Conservation (phyloP, 2,329 filamentous ascomycete species). For the Alternaria metachromatica region DNA sequence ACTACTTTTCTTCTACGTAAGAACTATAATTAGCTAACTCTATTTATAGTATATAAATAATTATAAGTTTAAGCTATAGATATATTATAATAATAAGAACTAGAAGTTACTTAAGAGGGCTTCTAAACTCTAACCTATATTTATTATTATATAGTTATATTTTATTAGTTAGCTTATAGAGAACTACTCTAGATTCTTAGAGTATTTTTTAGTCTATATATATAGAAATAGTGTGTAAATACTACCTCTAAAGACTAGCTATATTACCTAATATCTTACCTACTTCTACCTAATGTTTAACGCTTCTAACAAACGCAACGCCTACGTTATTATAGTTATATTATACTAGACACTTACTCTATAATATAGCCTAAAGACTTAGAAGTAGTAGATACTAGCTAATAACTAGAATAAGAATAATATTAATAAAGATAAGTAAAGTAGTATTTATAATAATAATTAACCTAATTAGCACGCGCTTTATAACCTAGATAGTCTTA, state of each 20-base stretch:
- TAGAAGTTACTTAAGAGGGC: not conserved
- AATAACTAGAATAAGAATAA: not conserved
- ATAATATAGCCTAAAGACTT: not conserved
- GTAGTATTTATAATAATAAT: not conserved
- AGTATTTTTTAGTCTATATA: not conserved
- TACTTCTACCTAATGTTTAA: not conserved
- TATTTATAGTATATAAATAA: not conserved
- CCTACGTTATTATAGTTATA: not conserved
- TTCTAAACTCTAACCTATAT: not conserved
- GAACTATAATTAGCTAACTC: too few species aligned
- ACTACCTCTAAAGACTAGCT: too few species aligned
- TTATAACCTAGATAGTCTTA: not conserved
- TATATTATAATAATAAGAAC: not conserved
- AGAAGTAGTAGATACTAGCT: not conserved
- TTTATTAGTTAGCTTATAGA: not conserved
- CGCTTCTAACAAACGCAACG: not conserved
- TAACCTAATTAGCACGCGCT: not conserved
- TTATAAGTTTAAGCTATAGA: not conserved
- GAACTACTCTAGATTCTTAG: not conserved
- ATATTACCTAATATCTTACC: not conserved
- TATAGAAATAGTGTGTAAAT: not conserved
- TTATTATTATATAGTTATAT: not conserved
- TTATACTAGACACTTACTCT: not conserved
- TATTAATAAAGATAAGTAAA: not conserved
- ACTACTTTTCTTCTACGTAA: too few species aligned